Evolutionary conservation across 208 protist species (phyloP).

Genomic region (Trypanosomatidae sp.): DNA sequence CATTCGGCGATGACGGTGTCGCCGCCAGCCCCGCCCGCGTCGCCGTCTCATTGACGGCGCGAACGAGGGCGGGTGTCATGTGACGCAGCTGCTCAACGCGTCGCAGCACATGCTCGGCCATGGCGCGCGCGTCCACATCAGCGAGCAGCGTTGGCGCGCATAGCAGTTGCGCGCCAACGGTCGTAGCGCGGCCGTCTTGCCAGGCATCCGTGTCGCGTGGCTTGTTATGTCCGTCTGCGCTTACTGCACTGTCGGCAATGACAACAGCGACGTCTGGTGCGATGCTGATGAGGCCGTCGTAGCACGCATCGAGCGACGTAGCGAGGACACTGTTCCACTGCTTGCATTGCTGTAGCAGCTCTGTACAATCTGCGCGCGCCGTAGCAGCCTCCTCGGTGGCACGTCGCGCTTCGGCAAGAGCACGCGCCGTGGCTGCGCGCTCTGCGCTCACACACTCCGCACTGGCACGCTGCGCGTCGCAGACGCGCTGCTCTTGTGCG

Average conservation of each 20-base stretch:
- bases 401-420: slow-evolving; percentile 25
- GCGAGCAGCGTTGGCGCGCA: no score
- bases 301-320: slow-evolving; percentile 40
- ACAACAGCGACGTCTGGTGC: no score
- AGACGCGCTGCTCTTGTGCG: slow-evolving; percentile 34
- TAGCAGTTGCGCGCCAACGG: slow-evolving; percentile 34
- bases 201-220: slow-evolving; percentile 34
- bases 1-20: no score
- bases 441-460: slow-evolving; percentile 25
- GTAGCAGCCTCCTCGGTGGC: slow-evolving; percentile 34
- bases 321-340: slow-evolving; percentile 70
- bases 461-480: slow-evolving; percentile 32
- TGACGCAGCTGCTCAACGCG: slow-evolving; percentile 37
- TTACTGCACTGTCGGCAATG: no score
- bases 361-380: slow-evolving; percentile 29
- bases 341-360: slow-evolving; percentile 45
- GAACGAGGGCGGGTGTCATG: background rate
- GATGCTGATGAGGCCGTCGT: slow-evolving; percentile 29
- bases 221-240: no score
- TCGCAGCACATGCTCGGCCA: slow-evolving; percentile 56
- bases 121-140: slow-evolving; percentile 50
- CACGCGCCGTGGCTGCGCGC: slow-evolving; percentile 19
- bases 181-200: slow-evolving; percentile 49
- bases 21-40: slow-evolving; percentile 10
- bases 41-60: background rate